Conservation (phyloP, 1,284 basidiomycete genomes). For the Ganoderma multipileum region DNA sequence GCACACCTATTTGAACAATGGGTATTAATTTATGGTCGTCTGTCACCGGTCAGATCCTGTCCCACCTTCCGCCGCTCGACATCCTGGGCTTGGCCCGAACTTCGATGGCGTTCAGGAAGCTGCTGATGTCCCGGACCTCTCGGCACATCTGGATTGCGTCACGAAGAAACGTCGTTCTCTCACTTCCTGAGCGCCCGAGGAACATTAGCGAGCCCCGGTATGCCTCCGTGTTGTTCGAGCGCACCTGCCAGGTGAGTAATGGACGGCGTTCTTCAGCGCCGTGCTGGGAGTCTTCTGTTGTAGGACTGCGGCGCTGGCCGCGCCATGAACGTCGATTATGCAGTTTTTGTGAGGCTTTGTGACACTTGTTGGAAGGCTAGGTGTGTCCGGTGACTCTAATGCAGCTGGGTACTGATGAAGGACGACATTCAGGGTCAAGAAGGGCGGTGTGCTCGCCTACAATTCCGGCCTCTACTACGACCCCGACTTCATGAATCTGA, state of each 20-base stretch:
- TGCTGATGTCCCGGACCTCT: background rate
- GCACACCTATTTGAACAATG: background rate
- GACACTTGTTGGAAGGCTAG: background rate
- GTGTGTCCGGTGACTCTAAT: background rate
- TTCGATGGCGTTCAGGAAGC: background rate
- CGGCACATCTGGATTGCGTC: background rate
- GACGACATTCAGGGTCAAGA: background rate
- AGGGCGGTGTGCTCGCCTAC: background rate
- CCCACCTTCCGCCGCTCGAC: background rate
- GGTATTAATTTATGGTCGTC: background rate
- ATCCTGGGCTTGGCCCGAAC: background rate
- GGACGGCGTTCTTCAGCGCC: background rate
- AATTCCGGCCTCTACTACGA: background rate
- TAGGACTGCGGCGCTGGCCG: background rate
- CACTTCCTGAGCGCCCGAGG: background rate
- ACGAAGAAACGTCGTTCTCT: background rate
- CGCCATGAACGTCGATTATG: slow-evolving; percentile 1
- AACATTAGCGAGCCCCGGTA: background rate
- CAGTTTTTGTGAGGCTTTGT: background rate
- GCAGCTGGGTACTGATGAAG: background rate
- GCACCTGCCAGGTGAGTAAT: background rate
- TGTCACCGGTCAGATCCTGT: background rate
- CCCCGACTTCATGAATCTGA: background rate
- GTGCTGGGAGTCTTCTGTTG: background rate
- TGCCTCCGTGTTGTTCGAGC: background rate